These are phyloP conservation scores for Monosporozyma aerobia DNA, from an alignment of 805 yeast species.

Conservation along the genomic window DNA sequence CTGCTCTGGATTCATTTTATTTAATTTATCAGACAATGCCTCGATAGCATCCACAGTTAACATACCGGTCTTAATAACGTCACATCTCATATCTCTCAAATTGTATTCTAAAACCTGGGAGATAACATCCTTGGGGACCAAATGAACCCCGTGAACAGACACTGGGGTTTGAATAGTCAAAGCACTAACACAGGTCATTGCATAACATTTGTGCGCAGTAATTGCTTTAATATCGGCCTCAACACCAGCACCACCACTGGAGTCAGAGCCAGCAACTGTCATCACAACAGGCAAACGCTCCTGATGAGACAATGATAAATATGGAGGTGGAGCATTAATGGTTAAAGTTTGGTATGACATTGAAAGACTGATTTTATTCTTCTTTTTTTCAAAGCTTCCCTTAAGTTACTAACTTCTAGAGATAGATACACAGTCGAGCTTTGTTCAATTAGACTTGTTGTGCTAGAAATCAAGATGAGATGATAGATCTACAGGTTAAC, in stretches of 20 bases:
- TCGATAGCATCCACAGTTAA: conserved; percentile 46
- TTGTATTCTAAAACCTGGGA: conserved; percentile 42
- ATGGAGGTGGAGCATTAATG: conserved; percentile 28
- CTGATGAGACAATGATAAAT: conserved; percentile 15
- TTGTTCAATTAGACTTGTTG: neutral
- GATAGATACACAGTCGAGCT: no score
- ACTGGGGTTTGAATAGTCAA: conserved; percentile 67
- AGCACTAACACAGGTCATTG: conserved; percentile 67
- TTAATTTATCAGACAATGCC: conserved; percentile 34
- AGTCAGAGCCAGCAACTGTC: conserved; percentile 67
- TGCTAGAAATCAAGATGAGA: neutral
- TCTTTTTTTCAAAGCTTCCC: neutral
- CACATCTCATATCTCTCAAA: conserved; percentile 50
- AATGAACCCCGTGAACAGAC: conserved; percentile 34
- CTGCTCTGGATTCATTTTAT: conserved; percentile 18
- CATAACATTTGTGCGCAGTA: conserved; percentile 66
- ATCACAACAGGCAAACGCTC: conserved; percentile 34
- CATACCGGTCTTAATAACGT: conserved; percentile 77
- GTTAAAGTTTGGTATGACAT: conserved; percentile 13
- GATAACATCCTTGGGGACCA: conserved; percentile 38
- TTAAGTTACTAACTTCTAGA: neutral
- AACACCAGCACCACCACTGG: conserved; percentile 86
- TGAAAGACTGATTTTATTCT: neutral
- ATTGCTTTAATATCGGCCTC: conserved; percentile 83
- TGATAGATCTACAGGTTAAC: neutral